Conservation (phyloP, 495 filamentous ascomycete species). For the Rusavskia elegans region DNA sequence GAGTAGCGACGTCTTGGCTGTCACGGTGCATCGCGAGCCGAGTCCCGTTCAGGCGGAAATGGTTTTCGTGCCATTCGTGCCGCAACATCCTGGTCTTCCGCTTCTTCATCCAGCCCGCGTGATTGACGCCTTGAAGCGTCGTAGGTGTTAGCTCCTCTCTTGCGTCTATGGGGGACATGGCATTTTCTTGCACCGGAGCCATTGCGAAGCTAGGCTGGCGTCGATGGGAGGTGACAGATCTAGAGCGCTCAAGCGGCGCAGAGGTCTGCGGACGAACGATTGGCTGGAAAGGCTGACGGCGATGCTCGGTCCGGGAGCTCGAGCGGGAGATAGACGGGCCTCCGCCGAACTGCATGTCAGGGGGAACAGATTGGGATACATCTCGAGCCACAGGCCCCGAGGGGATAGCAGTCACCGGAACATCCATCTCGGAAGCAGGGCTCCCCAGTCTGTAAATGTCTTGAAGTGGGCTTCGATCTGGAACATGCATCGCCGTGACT, state of each 20-base stretch:
- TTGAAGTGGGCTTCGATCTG: conserved; percentile 18
- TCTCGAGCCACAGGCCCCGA: conserved; percentile 54
- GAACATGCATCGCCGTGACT: conserved; percentile 10
- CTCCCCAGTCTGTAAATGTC: conserved; percentile 57
- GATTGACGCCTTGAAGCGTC: conserved; percentile 30
- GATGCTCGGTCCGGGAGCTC: conserved; percentile 16
- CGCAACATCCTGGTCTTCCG: conserved; percentile 75
- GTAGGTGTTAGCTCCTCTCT: conserved; percentile 11
- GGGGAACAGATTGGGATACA: conserved; percentile 75
- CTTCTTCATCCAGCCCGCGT: conserved; percentile 87
- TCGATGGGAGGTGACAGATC: conserved; percentile 5
- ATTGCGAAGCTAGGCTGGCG: conserved; percentile 16
- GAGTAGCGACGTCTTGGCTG: conserved; percentile 34
- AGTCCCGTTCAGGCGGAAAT: conserved; percentile 75
- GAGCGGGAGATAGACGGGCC: conserved; percentile 2
- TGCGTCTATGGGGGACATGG: conserved; percentile 18
- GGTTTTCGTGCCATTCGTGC: conserved; percentile 86
- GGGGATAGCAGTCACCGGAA: conserved; percentile 63
- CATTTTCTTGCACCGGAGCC: conserved; percentile 19
- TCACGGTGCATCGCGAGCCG: conserved; percentile 69
- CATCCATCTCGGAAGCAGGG: conserved; percentile 78
- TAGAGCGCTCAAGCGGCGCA: conserved; percentile 8
- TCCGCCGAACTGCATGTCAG: conserved; percentile 56
- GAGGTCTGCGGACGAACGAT: conserved; percentile 13
- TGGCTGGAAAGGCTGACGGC: conserved; percentile 15